Conservation (phyloP, 225 moss, liverwort and hornwort genomes). For the Physcomitrellopsis africana region DNA sequence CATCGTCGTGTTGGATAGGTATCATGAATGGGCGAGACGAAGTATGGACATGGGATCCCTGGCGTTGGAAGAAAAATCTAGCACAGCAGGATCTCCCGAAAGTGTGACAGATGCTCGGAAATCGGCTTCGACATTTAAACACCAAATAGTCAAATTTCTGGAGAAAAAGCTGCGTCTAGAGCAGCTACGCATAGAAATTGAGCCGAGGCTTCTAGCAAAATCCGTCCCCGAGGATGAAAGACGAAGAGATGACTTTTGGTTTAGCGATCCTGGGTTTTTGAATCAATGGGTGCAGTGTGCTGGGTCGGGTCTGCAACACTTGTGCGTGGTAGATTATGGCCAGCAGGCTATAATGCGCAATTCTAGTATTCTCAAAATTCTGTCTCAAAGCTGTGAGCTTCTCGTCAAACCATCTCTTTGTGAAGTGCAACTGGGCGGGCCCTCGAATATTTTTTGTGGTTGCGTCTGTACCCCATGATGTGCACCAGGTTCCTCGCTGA, state of each 20-base stretch:
- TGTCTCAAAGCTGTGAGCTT: constrained; percentile 47
- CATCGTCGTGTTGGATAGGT: constrained; percentile 18
- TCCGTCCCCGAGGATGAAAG: constrained; percentile 38
- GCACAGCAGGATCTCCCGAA: constrained; percentile 22
- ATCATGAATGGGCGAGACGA: constrained; percentile 24
- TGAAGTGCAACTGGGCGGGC: background rate
- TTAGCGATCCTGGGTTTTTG: constrained; percentile 36
- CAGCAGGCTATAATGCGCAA: constrained; percentile 56
- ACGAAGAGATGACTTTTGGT: constrained; percentile 43
- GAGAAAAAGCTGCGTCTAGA: background rate
- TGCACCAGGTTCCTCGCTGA: too few species aligned
- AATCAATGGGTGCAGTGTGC: constrained; percentile 29
- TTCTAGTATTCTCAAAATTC: constrained; percentile 31
- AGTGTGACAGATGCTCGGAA: background rate
- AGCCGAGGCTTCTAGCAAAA: constrained; percentile 43
- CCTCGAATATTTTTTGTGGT: too few species aligned
- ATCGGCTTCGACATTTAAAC: background rate
- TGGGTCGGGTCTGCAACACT: constrained; percentile 11
- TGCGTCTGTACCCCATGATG: too few species aligned
- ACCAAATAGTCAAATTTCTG: constrained; percentile 12
- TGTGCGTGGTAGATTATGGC: constrained; percentile 58
- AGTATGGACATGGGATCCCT: background rate
- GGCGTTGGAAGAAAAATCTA: background rate
- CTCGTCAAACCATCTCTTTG: background rate
- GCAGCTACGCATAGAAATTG: constrained; percentile 50